Conservation (phyloP, 83 land plant species). For the Picea abies region DNA sequence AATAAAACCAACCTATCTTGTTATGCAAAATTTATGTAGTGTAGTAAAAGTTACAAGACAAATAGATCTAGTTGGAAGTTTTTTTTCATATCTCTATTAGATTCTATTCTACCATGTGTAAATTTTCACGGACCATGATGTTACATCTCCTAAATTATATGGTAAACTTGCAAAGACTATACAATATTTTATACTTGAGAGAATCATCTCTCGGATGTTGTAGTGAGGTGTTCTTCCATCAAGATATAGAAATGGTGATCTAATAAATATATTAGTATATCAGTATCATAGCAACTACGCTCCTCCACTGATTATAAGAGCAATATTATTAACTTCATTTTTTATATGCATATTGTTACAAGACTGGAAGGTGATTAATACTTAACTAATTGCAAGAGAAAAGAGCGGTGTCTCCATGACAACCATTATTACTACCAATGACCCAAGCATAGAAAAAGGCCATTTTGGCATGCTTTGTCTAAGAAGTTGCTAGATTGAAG, state of each 20-base stretch:
- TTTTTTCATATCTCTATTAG: neutral
- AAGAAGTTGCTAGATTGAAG: conserved; percentile 35
- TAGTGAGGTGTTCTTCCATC: conserved; percentile 26
- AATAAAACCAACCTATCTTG: conserved; percentile 75
- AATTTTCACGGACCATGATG: neutral
- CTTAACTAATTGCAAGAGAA: conserved; percentile 48
- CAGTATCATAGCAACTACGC: conserved; percentile 27
- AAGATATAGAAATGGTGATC: conserved; percentile 51
- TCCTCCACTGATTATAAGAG: conserved; percentile 42
- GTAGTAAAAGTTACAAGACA: neutral
- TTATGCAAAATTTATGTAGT: conserved; percentile 41
- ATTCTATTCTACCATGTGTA: neutral
- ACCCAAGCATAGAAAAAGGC: conserved; percentile 46
- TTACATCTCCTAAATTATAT: neutral
- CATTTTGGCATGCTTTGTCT: conserved; percentile 46
- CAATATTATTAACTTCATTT: conserved; percentile 24
- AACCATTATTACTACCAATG: conserved; percentile 51
- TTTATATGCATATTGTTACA: conserved; percentile 33
- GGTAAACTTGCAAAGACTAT: neutral
- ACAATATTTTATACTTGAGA: neutral
- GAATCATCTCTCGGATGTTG: no score
- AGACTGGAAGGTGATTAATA: conserved; percentile 40
- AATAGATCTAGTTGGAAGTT: neutral
- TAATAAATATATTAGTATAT: conserved; percentile 31
- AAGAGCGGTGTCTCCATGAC: conserved; percentile 51